Evolutionary conservation across 2,329 filamentous ascomycete genomes (phyloP), one percentile per base, ranked within the genome.

Genomic region (Seiridium cupressi): DNA sequence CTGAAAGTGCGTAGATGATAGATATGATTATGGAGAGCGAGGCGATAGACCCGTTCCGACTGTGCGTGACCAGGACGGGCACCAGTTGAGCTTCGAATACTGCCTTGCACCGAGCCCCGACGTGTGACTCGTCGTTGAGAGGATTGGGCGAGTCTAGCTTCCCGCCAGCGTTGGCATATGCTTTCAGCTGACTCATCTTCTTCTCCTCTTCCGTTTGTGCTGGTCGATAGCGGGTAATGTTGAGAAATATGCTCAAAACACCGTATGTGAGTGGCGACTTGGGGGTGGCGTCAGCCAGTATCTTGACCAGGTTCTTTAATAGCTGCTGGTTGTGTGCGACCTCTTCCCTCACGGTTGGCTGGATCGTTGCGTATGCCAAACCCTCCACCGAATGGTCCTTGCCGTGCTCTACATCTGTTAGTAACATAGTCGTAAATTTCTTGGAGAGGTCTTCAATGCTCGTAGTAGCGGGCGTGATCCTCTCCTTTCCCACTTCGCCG

Each of bases 111-210:
- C 95, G 87, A 62, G 84, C 82, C 13, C 85, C 81, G 40, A 96
- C 93, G 65, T 91, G 87, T 2, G 88, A 81, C 60, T 96, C 89
- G 62, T 93, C 86, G 60, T 95, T 89, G 0, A 96, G 79, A 6
- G 86, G 85, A 69, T 93, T 86, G 0, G 84, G 79, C 3, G 82
- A 77, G 0, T 80, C 72, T n/a, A 84, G 71, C 62, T 85, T 84
- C 69, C 92, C 93, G 4, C 88, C 88, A 0, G 92, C 90, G 70
- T 96, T 92, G 11, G 95, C 95, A 69, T 98, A 99, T 2, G 93
- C 92, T 78, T 96, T 97, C 49, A 99, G 84, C 72, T 99, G 91
- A 5, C 85, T 85, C 78, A 99, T 92, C 70, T 91, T 92, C 77
- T 94, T 95, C 69, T 97, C 90, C 74, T 99, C 95, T 64, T 97